These are phyloP conservation scores for Aspergillus sp. DNA, from an alignment of 2,329 filamentous ascomycete genomes.

Conservation along the genomic window DNA sequence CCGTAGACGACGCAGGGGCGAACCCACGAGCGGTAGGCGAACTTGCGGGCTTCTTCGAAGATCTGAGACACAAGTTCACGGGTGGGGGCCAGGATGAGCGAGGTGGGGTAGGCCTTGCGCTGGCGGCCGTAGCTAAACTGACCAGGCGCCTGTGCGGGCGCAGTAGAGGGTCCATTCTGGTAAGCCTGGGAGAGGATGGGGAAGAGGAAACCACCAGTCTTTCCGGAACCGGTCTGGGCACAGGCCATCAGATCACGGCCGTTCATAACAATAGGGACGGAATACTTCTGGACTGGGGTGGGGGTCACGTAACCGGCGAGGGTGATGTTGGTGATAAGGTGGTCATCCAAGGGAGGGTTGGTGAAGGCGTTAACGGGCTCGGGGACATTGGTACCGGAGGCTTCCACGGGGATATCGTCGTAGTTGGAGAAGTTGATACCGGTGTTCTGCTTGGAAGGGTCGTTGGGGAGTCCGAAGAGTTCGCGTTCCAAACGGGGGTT, in stretches of 20 bases:
- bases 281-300: constrained; percentile 98
- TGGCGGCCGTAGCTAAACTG: constrained; percentile 72
- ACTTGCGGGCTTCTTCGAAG: constrained; percentile 95
- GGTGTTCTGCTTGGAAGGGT: constrained; percentile 89
- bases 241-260: constrained; percentile 99
- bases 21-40: constrained; percentile 98
- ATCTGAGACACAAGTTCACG: constrained; percentile 99
- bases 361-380: constrained; percentile 86
- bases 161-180: constrained; percentile 71
- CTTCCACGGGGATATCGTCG: constrained; percentile 97
- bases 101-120: constrained; percentile 96
- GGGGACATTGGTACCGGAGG: constrained; percentile 86
- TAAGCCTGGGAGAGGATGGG: constrained; percentile 98
- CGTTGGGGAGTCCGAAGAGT: constrained; percentile 84
- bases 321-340: constrained; percentile 87
- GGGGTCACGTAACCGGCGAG: constrained; percentile 91
- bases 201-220: constrained; percentile 99
- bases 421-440: constrained; percentile 99
- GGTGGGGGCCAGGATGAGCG: constrained; percentile 89
- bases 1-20: constrained; percentile 97
- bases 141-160: constrained; percentile 57
- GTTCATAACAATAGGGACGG: constrained; percentile 96
- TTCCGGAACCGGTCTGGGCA: constrained; percentile 98
- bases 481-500: constrained; percentile 92
- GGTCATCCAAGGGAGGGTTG: constrained; percentile 91